Evolutionary conservation across 768 basidiomycete genomes (phyloP).

Genomic region (Sporobolomyces roseus): DNA sequence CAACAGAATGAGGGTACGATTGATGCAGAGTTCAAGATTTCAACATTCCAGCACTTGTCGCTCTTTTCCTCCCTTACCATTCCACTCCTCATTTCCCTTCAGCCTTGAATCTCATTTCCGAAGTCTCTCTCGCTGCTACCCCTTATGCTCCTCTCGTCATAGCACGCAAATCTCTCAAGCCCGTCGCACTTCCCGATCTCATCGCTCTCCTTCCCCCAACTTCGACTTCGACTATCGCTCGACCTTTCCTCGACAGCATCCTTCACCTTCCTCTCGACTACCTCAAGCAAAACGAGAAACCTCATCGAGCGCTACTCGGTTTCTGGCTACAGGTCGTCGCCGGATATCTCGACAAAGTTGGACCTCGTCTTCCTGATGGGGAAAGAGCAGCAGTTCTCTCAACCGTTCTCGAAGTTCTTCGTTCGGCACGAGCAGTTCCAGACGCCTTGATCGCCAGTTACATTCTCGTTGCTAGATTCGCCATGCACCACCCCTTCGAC

Average conservation of each 20-base stretch:
- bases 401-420: slow-evolving; percentile 43
- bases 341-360: slow-evolving; percentile 66
- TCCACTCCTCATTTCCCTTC: slow-evolving; percentile 91
- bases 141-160: slow-evolving; percentile 60
- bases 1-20: too few relatives aligned
- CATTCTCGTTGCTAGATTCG: slow-evolving; percentile 66
- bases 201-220: slow-evolving; percentile 50
- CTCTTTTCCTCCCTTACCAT: slow-evolving; percentile 88
- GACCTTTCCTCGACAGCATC: slow-evolving; percentile 69
- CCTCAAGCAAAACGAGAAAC: slow-evolving; percentile 49
- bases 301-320: slow-evolving; percentile 67
- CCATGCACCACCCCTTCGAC: slow-evolving; percentile 62
- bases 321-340: slow-evolving; percentile 78
- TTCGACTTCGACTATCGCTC: slow-evolving; percentile 64
- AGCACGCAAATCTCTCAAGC: slow-evolving; percentile 71
- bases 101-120: slow-evolving; percentile 76
- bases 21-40: slow-evolving; percentile 77
- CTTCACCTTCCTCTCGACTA: slow-evolving; percentile 61
- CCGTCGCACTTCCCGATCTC: slow-evolving; percentile 67
- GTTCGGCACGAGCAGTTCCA: slow-evolving; percentile 25
- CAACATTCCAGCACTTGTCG: slow-evolving; percentile 71
- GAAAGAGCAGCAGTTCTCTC: slow-evolving; percentile 44
- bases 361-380: slow-evolving; percentile 48
- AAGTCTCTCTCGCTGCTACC: slow-evolving; percentile 1
- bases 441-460: slow-evolving; percentile 52